Base-by-base conservation (phyloP, 164 flowering plant genomes). In the Sextonia rubra region DNA sequence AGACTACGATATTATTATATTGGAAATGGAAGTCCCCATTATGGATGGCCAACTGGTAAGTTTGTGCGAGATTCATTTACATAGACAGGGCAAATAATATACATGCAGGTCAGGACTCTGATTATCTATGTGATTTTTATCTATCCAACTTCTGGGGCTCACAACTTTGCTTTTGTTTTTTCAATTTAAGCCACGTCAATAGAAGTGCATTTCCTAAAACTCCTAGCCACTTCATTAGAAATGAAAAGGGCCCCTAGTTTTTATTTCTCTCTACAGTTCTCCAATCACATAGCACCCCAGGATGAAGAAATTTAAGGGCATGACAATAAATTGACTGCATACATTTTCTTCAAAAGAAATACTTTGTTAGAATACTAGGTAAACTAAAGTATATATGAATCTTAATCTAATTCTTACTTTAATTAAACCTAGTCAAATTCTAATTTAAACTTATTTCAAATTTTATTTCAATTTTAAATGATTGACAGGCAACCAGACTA, bases 11-110 rank as follows among this genome's bases (percentile, higher is more conserved):
- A 78, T 81, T 58, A 77, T 81, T 68, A 64, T 83, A 26, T 77
- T 81, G 78, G 86, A 79, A 66, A 64, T 71, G 75, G 82, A 77
- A 18, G 75, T 81, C 80, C 84, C 81, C 2, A 12, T 81, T 71
- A 79, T 79, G 84, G 72, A 79, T 58, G 83, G 82, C 25, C 69
- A 78, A 67, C 74, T 81, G 82, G 85, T 78, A 73, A 26, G 3
- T 17, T 3, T 32, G 2, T 2, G 23, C 3, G 0, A 55, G 44
- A 32, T 5, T 32, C 44, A 32, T 32, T 32, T 69, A 25, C 5
- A 22, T 29, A 4, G 47, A 23, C 23, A 6, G 22, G 6, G 29
- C 18, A 68, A 48, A 47, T 26, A 47, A 68, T 12, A 26, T 1
- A 68, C 44, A 32, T 32, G 44, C 44, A 32, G 44, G 44, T 32